Conservation (phyloP, 2,329 filamentous ascomycete genomes). For the Hypoxylon sp. region DNA sequence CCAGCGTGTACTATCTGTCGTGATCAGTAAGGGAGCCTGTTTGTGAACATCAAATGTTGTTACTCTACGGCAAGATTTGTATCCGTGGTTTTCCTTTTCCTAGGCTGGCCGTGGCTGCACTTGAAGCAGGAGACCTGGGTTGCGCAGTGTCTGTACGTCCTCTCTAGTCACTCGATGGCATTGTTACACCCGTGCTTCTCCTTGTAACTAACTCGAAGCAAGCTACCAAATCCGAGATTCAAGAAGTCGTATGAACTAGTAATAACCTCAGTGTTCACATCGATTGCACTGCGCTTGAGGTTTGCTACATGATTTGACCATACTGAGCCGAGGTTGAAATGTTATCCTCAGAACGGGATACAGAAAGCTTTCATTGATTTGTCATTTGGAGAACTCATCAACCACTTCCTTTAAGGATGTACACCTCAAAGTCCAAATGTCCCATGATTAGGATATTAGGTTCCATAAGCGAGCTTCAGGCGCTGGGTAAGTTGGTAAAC, state of each 20-base stretch:
- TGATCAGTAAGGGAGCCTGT: background rate
- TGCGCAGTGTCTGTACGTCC: background rate
- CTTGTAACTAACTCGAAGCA: constrained; percentile 11
- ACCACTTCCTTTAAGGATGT: constrained; percentile 22
- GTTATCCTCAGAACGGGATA: background rate
- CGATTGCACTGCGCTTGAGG: background rate
- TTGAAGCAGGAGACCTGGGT: background rate
- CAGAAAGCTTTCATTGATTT: background rate
- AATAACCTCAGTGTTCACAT: constrained; percentile 15
- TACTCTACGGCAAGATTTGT: background rate
- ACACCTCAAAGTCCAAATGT: constrained; percentile 32
- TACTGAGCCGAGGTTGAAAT: background rate
- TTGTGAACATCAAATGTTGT: background rate
- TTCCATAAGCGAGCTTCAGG: constrained; percentile 1
- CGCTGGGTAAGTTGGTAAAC: constrained; percentile 8
- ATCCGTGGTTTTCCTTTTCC: background rate
- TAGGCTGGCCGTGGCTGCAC: background rate
- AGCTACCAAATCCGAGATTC: constrained; percentile 11
- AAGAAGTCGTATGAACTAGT: constrained; percentile 20
- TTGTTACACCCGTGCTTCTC: background rate
- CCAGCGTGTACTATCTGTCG: background rate
- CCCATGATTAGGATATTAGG: constrained; percentile 10
- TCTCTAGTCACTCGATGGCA: background rate
- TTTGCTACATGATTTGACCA: background rate
- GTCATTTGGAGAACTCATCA: constrained; percentile 11